Percentiles rank a stretch among this genome's conserved stretches.
These are phyloP conservation scores for Magnusiomyces clavatus DNA, from an alignment of 1,139 yeast species.

Conservation along the genomic window DNA sequence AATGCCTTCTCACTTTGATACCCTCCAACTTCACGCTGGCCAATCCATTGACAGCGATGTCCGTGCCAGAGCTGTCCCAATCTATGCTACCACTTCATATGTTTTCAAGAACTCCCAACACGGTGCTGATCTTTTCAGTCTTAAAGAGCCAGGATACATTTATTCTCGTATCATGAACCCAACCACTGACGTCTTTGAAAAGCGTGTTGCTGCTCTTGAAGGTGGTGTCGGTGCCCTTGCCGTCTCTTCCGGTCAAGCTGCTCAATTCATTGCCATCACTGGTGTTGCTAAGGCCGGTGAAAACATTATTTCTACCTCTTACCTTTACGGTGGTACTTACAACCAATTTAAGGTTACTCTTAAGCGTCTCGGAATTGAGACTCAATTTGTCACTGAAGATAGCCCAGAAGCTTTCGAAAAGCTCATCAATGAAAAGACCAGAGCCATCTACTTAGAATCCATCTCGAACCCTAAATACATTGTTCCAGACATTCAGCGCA, in stretches of 20 bases:
- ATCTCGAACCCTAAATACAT: constrained; percentile 93
- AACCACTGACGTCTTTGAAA: constrained; percentile 82
- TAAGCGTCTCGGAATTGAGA: constrained; percentile 78
- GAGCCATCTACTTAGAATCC: constrained; percentile 82
- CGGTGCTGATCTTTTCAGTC: constrained; percentile 84
- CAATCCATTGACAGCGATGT: constrained; percentile 50
- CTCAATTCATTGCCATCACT: constrained; percentile 77
- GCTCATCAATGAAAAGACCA: constrained; percentile 74
- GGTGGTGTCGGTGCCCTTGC: constrained; percentile 88
- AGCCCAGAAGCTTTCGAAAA: constrained; percentile 58
- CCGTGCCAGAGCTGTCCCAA: constrained; percentile 83
- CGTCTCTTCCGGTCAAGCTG: constrained; percentile 93
- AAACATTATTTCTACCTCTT: constrained; percentile 82
- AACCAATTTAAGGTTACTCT: constrained; percentile 91
- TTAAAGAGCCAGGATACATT: constrained; percentile 73
- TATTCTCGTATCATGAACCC: constrained; percentile 92
- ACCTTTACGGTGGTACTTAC: constrained; percentile 91
- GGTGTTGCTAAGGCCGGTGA: constrained; percentile 86
- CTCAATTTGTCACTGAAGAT: constrained; percentile 78
- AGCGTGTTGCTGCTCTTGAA: constrained; percentile 87
- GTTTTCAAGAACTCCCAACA: constrained; percentile 82
- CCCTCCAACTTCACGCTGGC: constrained; percentile 93
- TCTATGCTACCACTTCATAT: constrained; percentile 62
- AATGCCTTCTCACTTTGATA: constrained; percentile 58
- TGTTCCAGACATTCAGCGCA: constrained; percentile 80